Base-by-base conservation (phyloP, 495 filamentous ascomycete genomes). In the Amniculicola lignicola region DNA sequence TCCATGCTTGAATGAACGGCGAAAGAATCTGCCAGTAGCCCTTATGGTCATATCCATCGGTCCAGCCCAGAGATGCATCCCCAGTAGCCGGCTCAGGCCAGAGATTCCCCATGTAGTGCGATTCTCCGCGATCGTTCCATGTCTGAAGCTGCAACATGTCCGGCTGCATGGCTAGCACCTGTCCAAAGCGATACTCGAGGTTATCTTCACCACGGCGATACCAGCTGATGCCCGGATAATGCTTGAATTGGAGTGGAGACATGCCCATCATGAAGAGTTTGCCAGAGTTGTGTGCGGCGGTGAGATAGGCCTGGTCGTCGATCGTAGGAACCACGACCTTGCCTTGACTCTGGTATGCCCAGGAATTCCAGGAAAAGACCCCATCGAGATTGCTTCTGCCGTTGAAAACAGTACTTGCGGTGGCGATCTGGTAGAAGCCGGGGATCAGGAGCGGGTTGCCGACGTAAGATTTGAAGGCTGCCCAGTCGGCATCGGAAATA, bases 191-290 rank as follows among this genome's bases (percentile, higher is more conserved):
- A 29, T 24, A 14, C 27, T 58, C 54, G 45, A 58, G 37, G 21
- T 58, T 58, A 12, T 21, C 2, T 35, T 58, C 54, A 15, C 46
- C 54, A 22, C 54, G 54, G 19, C 45, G 46, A 47, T 58, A 58
- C 54, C 54, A 58, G 38, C 46, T 58, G 3, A 44, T n/a, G 4
- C 15, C 25, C 28, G 2, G 16, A 11, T 51, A 44, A 47, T 58
- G 54, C 18, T 58, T 58, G 54, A 51, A 58, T 51, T 58, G 54
- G 3, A 59, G 1, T 11, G 56, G 39, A 2, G 49, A 59, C 35
- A 59, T 59, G 40, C 56, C 56, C 29, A 59, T 25, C 28, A 59
- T 45, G 48, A 59, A 54, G 56, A 48, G 40, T 25, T 53, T 59
- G 16, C 2, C 10, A 11, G 48, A 40, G 27, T 4, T 39, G 33